Base-by-base conservation (phyloP, 768 basidiomycete species). In the Lentinus brumalis region DNA sequence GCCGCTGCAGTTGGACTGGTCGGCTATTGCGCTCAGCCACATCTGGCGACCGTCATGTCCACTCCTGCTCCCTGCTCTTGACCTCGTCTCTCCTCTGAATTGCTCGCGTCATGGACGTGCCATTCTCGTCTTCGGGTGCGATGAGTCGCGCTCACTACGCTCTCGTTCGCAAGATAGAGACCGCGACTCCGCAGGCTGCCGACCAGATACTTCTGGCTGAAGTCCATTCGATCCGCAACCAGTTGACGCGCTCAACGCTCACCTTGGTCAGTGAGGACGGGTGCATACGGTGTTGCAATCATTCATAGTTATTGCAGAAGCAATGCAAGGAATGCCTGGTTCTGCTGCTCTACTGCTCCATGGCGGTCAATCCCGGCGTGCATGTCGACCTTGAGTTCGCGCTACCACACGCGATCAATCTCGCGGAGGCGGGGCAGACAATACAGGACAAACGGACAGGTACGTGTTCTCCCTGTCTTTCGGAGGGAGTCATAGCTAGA, bases 101-200 rank as follows among this genome's bases (percentile, higher is more conserved):
- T 15, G 21, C n/a, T 12, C 2, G 11, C 26, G 29, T 62, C 52
- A 91, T 92, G 89, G 83, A 92, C n/a, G 83, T 91, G 2, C 87
- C 91, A 8, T 93, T 89, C 73, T 76, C 81, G 50, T 87, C 87
- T 9, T 94, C 92, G 40, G 90, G 91, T 50, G 91, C 92, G 26
- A 76, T 87, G 62, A 89, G 82, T 75, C 82, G 89, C 63, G 78
- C 83, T 3, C 90, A 94, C 63, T 94, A 92, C 74, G 74, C 82
- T 29, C 78, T 95, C 46, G 89, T 94, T 47, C 82, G 85, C 57
- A 87, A 83, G 59, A 80, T 92, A 9, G 92, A 95, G 74, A 77
- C 78, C 26, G 82, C 88, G 14, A 84, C 88, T 4, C 65, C 78
- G 0, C 82, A 85, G 62, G 77, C 79, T 30, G 87, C 84, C 3